Percentiles rank a stretch among this genome's conserved stretches.
phyloP scores from a whole-genome alignment of 192 early-diverging fungal genomes.

The Coemansia sp. region DNA sequence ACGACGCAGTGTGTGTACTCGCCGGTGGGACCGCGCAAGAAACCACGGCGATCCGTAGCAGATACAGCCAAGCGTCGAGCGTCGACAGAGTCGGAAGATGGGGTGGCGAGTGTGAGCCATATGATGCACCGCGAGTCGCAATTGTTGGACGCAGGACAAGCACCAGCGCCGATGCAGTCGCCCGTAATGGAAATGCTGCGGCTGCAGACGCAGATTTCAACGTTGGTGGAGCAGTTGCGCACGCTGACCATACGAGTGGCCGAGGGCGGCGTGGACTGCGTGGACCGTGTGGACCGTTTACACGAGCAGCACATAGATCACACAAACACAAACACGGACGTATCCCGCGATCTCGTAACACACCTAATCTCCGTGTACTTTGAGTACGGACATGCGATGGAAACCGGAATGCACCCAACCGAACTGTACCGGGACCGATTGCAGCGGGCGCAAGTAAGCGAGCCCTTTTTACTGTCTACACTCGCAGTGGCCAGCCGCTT shows the following conservation, averaged over 20 bases:
- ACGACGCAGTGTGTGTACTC: slow-evolving; percentile 36
- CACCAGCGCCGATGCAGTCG: slow-evolving; percentile 2
- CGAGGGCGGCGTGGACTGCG: not conserved
- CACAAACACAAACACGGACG: slow-evolving; percentile 9
- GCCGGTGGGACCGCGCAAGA: slow-evolving; percentile 46
- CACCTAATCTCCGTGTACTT: slow-evolving; percentile 48
- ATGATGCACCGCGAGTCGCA: slow-evolving; percentile 28
- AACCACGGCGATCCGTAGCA: slow-evolving; percentile 27
- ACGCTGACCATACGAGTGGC: slow-evolving; percentile 41
- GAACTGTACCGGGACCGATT: slow-evolving; percentile 52
- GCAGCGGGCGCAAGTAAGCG: slow-evolving; percentile 45
- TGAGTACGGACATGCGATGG: slow-evolving; percentile 40
- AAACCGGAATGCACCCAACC: slow-evolving; percentile 51
- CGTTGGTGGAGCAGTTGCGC: slow-evolving; percentile 48
- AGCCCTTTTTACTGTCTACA: slow-evolving; percentile 47
- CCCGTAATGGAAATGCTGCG: slow-evolving; percentile 53
- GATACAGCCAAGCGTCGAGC: slow-evolving; percentile 26
- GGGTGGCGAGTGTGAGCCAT: slow-evolving; percentile 33
- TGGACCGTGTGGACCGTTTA: no score
- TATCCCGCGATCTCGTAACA: slow-evolving; percentile 51
- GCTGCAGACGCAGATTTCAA: slow-evolving; percentile 51
- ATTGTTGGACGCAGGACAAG: slow-evolving; percentile 4
- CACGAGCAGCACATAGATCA: no score
- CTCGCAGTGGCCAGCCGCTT: slow-evolving; percentile 50
- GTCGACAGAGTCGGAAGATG: slow-evolving; percentile 15